Conservation (phyloP, 768 basidiomycete genomes). For the Mycena venus region DNA sequence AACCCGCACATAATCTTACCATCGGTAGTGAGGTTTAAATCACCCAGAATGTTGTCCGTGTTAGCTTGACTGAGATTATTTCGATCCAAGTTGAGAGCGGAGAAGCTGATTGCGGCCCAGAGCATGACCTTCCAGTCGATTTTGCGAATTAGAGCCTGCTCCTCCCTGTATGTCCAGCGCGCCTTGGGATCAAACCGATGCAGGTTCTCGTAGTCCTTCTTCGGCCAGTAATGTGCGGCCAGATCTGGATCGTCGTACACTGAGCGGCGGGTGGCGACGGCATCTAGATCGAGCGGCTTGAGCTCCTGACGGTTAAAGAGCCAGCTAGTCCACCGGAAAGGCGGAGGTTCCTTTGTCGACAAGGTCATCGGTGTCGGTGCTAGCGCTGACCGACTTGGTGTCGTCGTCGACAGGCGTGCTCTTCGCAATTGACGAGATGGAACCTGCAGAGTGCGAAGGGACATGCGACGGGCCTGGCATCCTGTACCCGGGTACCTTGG, state of each 20-base stretch:
- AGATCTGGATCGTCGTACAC: slow-evolving; percentile 66
- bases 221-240: slow-evolving; percentile 63
- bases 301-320: slow-evolving; percentile 44
- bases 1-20: slow-evolving; percentile 34
- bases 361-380: slow-evolving; percentile 41
- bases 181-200: slow-evolving; percentile 69
- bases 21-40: slow-evolving; percentile 66
- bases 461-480: background rate
- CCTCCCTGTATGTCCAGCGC: slow-evolving; percentile 73
- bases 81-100: slow-evolving; percentile 68
- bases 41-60: slow-evolving; percentile 68
- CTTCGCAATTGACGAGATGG: slow-evolving; percentile 9
- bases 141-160: slow-evolving; percentile 67
- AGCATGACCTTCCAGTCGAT: slow-evolving; percentile 75
- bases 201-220: slow-evolving; percentile 64
- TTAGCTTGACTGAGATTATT: slow-evolving; percentile 70
- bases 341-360: slow-evolving; percentile 51
- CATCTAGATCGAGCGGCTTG: slow-evolving; percentile 46
- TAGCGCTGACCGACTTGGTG: background rate
- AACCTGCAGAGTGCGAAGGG: background rate
- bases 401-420: background rate
- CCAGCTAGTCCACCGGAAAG: slow-evolving; percentile 51
- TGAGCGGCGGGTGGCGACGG: slow-evolving; percentile 63
- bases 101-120: slow-evolving; percentile 69
- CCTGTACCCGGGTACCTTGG: background rate